Base-by-base conservation (phyloP, 2,329 filamentous ascomycete species). In the Fusarium pseudonygamai region DNA sequence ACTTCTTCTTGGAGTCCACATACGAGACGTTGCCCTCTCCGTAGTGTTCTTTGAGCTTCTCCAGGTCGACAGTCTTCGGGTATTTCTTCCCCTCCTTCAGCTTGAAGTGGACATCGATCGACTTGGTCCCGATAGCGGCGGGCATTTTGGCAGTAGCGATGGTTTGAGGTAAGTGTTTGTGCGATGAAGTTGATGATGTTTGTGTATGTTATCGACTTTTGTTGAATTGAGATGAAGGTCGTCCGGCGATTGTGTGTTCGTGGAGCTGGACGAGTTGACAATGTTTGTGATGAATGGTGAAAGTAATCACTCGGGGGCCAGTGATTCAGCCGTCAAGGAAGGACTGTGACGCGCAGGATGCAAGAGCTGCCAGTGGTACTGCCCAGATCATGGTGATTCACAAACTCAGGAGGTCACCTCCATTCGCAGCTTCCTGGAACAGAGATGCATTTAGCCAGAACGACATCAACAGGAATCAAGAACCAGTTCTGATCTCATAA, bases 291-390 rank as follows among this genome's bases (percentile, higher is more conserved):
- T 16, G 4, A 24, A 13, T 4, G 2, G 12, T 0, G 10, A 10
- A 37, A 37, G 16, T 10, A 20, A 1, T 6, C 3, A 2, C 14
- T 0, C 14, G 30, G 1, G 3, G 10, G 9, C 5, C 2, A 13
- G 22, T n/a, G 7, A 32, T 18, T 32, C 15, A 5, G 11, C 1
- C 5, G 10, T 14, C 11, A 10, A 18, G 15, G 12, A 32, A 15
- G 11, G 22, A 10, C 2, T 13, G 28, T 18, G 28, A 14, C 9
- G 8, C 15, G 15, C 18, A 5, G n/a, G 11, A 32, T 32, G 4
- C 28, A 5, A 16, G 15, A 49, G 15, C 1, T 13, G 11, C 4
- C 28, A 18, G 28, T 32, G 22, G 20, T 13, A 18, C 22, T 7
- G 11, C 22, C 16, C 11, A 2, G 1, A 32, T 4, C 15, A 1